Percentiles rank a stretch among this genome's conserved stretches.
Conservation (phyloP, 2,329 filamentous ascomycete species). For the Trematosphaeria pertusa region DNA sequence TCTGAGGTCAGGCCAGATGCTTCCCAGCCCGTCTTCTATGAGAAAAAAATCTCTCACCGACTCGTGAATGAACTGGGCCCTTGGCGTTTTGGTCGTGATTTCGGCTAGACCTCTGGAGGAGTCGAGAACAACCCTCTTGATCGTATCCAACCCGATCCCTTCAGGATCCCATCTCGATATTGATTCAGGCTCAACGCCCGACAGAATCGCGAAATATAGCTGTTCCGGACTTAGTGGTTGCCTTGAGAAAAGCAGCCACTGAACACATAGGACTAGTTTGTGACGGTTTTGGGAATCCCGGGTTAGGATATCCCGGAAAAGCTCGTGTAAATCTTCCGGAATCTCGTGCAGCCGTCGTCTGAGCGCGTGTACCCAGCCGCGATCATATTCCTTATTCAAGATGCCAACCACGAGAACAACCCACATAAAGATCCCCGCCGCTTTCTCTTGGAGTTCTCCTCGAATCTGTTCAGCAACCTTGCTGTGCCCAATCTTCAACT, state of each 20-base stretch:
- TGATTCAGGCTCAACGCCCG: not conserved
- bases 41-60: slow-evolving; percentile 48
- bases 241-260: slow-evolving; percentile 62
- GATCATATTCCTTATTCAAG: slow-evolving; percentile 50
- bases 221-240: slow-evolving; percentile 47
- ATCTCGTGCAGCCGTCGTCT: slow-evolving; percentile 46
- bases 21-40: slow-evolving; percentile 36
- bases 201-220: slow-evolving; percentile 10
- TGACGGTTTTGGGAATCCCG: slow-evolving; percentile 47
- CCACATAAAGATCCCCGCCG: slow-evolving; percentile 56
- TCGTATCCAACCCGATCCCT: slow-evolving; percentile 7
- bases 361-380: slow-evolving; percentile 37
- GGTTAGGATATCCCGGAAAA: slow-evolving; percentile 54
- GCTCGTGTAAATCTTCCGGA: slow-evolving; percentile 49
- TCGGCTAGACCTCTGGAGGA: slow-evolving; percentile 20
- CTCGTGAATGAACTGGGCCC: slow-evolving; percentile 33
- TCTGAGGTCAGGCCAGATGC: slow-evolving; percentile 40
- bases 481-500: slow-evolving; percentile 18
- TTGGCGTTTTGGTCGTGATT: slow-evolving; percentile 17
- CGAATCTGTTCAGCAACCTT: slow-evolving; percentile 23
- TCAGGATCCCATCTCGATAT: slow-evolving; percentile 11
- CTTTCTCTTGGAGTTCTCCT: slow-evolving; percentile 40
- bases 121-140: slow-evolving; percentile 17
- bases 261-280: slow-evolving; percentile 48
- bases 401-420: slow-evolving; percentile 54